A percentile compares a stretch with the other conserved stretches of the same genome.
Conservation (phyloP, 2,329 filamentous ascomycete species). For the Fusarium torulosum region DNA sequence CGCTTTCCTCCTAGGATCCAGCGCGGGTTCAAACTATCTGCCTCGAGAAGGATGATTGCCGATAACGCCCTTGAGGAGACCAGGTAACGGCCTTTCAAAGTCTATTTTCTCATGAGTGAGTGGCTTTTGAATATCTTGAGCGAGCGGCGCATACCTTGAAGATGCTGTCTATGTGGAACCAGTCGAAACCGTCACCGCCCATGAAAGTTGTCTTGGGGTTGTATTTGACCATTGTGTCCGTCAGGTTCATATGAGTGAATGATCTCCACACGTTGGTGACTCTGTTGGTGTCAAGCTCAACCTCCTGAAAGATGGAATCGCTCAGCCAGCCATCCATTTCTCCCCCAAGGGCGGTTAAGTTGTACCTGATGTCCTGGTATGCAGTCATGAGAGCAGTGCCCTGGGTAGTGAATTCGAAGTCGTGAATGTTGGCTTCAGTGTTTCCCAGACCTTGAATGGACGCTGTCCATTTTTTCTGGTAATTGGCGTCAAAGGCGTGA, state of each 20-base stretch:
- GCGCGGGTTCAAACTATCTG: slow-evolving; percentile 45
- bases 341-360: slow-evolving; percentile 38
- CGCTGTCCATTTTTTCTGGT: slow-evolving; percentile 40
- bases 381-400: slow-evolving; percentile 42
- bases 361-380: slow-evolving; percentile 43
- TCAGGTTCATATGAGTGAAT: slow-evolving; percentile 41
- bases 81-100: slow-evolving; percentile 51
- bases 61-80: slow-evolving; percentile 50
- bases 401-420: slow-evolving; percentile 41
- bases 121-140: neutral
- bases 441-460: slow-evolving; percentile 29
- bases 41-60: slow-evolving; percentile 49
- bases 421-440: slow-evolving; percentile 40
- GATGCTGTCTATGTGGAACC: slow-evolving; percentile 48
- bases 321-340: slow-evolving; percentile 41
- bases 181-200: slow-evolving; percentile 45
- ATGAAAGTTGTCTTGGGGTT: slow-evolving; percentile 36
- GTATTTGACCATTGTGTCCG: slow-evolving; percentile 39
- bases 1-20: slow-evolving; percentile 54
- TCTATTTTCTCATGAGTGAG: slow-evolving; percentile 28
- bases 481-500: slow-evolving; percentile 40
- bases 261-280: slow-evolving; percentile 46
- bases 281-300: slow-evolving; percentile 40
- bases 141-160: slow-evolving; percentile 36
- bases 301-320: slow-evolving; percentile 44